A percentile compares a stretch with the other conserved stretches of the same genome.
Evolutionary conservation across 257 asterid genomes (phyloP).

Genomic region (Gardenia jasminoides): DNA sequence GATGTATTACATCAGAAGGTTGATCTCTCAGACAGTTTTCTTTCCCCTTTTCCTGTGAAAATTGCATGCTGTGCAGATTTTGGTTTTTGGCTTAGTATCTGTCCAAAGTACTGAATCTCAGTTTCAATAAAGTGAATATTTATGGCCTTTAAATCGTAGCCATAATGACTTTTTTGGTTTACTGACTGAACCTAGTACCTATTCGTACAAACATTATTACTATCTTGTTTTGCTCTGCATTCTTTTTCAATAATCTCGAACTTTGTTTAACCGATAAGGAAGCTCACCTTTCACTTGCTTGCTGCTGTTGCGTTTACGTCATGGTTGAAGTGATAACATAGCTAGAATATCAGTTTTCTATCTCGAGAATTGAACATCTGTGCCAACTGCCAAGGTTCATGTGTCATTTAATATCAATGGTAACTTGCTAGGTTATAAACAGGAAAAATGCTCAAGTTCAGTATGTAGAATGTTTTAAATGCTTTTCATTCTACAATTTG

Average conservation of each 20-base stretch:
- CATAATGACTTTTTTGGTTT: not conserved
- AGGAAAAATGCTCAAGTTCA: not conserved
- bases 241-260: not conserved
- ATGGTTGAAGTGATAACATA: not conserved
- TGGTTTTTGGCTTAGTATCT: not conserved
- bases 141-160: not conserved
- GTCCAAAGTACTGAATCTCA: not conserved
- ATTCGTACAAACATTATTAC: not conserved
- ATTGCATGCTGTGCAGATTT: not conserved
- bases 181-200: not conserved
- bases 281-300: not conserved
- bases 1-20: not conserved
- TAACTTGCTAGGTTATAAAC: not conserved
- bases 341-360: not conserved
- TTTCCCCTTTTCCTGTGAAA: not conserved
- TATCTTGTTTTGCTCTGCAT: not conserved
- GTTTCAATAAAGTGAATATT: not conserved
- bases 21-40: not conserved
- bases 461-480: not conserved
- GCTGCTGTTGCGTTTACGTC: not conserved
- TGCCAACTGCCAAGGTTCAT: not conserved
- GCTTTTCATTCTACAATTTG: not conserved
- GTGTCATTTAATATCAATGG: not conserved
- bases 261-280: not conserved
- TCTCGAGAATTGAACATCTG: not conserved